Evolutionary conservation across 768 basidiomycete genomes (phyloP).

Genomic region (Lactarius vividus): DNA sequence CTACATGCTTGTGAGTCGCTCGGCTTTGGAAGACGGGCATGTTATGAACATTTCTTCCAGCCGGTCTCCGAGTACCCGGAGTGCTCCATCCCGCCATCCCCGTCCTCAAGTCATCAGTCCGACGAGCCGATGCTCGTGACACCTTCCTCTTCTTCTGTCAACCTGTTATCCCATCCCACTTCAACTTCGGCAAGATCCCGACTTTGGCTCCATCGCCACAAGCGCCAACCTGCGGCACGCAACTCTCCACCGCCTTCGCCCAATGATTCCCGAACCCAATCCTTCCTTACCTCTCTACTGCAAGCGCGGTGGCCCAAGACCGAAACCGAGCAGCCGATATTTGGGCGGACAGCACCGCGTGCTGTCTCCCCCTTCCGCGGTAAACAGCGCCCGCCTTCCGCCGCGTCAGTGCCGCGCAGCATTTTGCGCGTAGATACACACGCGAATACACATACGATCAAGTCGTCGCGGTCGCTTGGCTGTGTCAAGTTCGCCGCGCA

Average conservation of each 20-base stretch:
- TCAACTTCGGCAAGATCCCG: slow-evolving; percentile 35
- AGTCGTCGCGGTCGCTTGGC: slow-evolving; percentile 22
- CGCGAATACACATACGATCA: slow-evolving; percentile 16
- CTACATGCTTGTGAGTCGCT: slow-evolving; percentile 24
- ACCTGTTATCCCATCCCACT: slow-evolving; percentile 29
- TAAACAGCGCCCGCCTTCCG: slow-evolving; percentile 24
- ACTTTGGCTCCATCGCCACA: slow-evolving; percentile 51
- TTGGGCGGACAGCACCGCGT: slow-evolving; percentile 28
- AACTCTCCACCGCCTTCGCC: slow-evolving; percentile 22
- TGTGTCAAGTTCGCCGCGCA: slow-evolving; percentile 28
- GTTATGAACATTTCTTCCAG: slow-evolving; percentile 20
- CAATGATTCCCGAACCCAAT: slow-evolving; percentile 21
- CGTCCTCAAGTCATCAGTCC: slow-evolving; percentile 29
- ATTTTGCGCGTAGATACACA: slow-evolving; percentile 27
- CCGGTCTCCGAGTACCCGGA: slow-evolving; percentile 27
- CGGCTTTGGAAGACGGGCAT: not conserved
- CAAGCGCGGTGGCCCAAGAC: slow-evolving; percentile 28
- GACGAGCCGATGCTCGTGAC: slow-evolving; percentile 23
- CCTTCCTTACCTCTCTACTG: slow-evolving; percentile 27
- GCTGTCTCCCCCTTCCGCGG: slow-evolving; percentile 26
- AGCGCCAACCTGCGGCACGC: slow-evolving; percentile 34
- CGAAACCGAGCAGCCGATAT: slow-evolving; percentile 27
- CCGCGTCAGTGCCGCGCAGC: slow-evolving; percentile 27
- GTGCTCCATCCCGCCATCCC: slow-evolving; percentile 28
- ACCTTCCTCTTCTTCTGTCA: slow-evolving; percentile 23